Percentiles rank a stretch among this genome's conserved stretches.
phyloP scores from a whole-genome alignment of 2,329 filamentous ascomycete genomes.

The Atkinsonella hypoxylon region DNA sequence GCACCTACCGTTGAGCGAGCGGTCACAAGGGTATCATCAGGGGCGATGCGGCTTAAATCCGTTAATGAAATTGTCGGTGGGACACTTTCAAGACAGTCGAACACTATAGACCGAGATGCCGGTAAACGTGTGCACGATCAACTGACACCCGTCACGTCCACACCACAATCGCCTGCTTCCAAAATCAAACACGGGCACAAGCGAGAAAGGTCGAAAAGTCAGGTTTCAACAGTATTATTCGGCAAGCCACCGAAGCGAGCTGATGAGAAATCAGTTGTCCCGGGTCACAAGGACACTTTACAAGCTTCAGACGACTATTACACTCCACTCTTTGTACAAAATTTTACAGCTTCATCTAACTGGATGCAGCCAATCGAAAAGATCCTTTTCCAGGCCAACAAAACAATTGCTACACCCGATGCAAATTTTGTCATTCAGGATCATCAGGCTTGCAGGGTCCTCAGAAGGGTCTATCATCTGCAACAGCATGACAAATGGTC shows the following conservation, averaged over 20 bases:
- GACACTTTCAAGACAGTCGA: conserved; percentile 27
- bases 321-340: conserved; percentile 48
- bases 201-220: conserved; percentile 49
- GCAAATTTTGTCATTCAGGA: conserved; percentile 75
- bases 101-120: conserved; percentile 22
- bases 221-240: conserved; percentile 66
- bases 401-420: conserved; percentile 79
- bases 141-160: conserved; percentile 29
- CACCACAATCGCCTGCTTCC: conserved; percentile 29
- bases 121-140: conserved; percentile 21
- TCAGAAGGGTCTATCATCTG: conserved; percentile 78
- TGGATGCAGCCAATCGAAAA: conserved; percentile 57
- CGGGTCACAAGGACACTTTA: conserved; percentile 27
- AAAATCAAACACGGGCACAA: conserved; percentile 25
- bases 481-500: conserved; percentile 92
- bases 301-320: conserved; percentile 51
- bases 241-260: conserved; percentile 48
- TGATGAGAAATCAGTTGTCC: conserved; percentile 33
- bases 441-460: conserved; percentile 73
- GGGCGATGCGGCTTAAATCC: conserved; percentile 58
- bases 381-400: conserved; percentile 71
- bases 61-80: conserved; percentile 61
- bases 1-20: conserved; percentile 33
- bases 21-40: conserved; percentile 58
- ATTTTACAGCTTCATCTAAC: conserved; percentile 40